Conservation (phyloP, 2,329 filamentous ascomycete genomes). For the Colletotrichum sansevieriae region DNA sequence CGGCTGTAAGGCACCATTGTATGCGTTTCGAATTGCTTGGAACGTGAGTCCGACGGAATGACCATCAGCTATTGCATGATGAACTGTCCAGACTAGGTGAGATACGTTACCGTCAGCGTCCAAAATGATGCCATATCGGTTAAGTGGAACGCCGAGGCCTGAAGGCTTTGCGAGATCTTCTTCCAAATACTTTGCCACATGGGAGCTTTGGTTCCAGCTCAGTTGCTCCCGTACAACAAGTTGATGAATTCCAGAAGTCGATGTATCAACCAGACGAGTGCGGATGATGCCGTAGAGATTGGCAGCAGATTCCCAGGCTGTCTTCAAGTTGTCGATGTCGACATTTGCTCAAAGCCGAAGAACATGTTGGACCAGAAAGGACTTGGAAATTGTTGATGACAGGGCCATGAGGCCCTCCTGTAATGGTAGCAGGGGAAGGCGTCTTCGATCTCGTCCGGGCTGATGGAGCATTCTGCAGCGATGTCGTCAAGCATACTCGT, state of each 20-base stretch:
- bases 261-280: slow-evolving; percentile 42
- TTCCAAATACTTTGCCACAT: slow-evolving; percentile 24
- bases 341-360: not conserved
- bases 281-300: slow-evolving; percentile 41
- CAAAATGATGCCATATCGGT: slow-evolving; percentile 42
- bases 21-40: slow-evolving; percentile 24
- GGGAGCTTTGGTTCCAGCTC: slow-evolving; percentile 30
- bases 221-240: slow-evolving; percentile 46
- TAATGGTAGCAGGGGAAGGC: slow-evolving; percentile 25
- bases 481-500: slow-evolving; percentile 1
- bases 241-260: slow-evolving; percentile 62
- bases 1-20: not conserved
- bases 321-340: slow-evolving; percentile 20
- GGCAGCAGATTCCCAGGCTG: slow-evolving; percentile 36
- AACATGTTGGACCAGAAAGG: slow-evolving; percentile 32
- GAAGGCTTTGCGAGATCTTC: not conserved
- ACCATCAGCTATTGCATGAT: slow-evolving; percentile 37
- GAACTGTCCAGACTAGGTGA: slow-evolving; percentile 43
- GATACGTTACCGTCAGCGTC: not conserved
- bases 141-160: slow-evolving; percentile 41
- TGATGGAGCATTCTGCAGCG: slow-evolving; percentile 12
- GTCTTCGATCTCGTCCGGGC: slow-evolving; percentile 25
- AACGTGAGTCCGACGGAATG: slow-evolving; percentile 31
- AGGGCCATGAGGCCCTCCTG: slow-evolving; percentile 36
- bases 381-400: slow-evolving; percentile 18